phyloP scores from a whole-genome alignment of 306 rosid genomes.

The Acacia confusa region DNA sequence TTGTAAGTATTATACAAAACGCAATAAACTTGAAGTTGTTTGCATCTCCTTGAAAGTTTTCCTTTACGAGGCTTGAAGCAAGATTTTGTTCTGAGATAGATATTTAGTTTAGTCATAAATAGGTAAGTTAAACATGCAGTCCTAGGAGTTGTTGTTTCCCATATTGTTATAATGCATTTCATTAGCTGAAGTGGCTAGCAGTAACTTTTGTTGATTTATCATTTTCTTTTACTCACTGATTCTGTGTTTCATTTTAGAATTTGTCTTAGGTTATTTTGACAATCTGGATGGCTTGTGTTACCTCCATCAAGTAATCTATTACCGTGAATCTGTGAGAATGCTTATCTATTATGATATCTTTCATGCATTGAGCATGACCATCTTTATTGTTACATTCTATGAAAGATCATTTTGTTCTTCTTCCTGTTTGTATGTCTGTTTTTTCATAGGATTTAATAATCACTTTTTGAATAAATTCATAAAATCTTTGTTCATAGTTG shows the following conservation, averaged over 20 bases:
- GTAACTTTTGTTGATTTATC: not conserved
- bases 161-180: not conserved
- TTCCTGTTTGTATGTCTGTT: constrained; percentile 9
- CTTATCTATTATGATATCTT: not conserved
- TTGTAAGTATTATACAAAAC: constrained; percentile 68
- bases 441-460: constrained; percentile 11
- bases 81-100: constrained; percentile 26
- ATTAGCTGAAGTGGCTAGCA: constrained; percentile 12
- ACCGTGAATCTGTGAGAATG: not conserved
- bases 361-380: not conserved
- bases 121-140: not conserved
- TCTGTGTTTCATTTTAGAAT: constrained; percentile 18
- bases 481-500: not conserved
- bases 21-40: constrained; percentile 32
- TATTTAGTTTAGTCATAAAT: constrained; percentile 10
- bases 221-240: not conserved
- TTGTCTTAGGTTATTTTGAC: not conserved
- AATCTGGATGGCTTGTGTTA: constrained; percentile 3
- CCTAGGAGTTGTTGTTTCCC: not conserved
- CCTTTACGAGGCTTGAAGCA: constrained; percentile 10
- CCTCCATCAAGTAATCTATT: not conserved
- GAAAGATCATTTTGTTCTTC: not conserved
- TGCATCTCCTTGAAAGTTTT: constrained; percentile 27
- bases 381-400: not conserved
- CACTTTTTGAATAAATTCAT: constrained; percentile 26